Conservation (phyloP, 331 rosid species). For the Erythrophleum ivorense region DNA sequence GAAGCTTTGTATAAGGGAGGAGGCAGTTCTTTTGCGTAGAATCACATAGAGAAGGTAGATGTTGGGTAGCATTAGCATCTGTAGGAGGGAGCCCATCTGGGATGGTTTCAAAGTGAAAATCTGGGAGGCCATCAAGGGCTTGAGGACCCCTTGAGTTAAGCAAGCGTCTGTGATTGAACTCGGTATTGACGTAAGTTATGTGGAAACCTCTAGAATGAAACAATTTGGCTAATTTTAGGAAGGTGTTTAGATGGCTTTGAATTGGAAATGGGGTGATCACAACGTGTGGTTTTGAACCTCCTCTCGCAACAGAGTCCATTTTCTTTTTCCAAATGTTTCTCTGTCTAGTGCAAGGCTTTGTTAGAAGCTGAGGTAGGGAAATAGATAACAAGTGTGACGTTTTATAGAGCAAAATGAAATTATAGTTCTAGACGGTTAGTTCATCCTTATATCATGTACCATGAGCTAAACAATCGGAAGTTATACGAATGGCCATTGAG, state of each 20-base stretch:
- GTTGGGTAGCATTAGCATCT: background rate
- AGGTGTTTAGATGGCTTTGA: constrained; percentile 55
- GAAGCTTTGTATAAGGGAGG: background rate
- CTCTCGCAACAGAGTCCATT: background rate
- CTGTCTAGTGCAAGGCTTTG: background rate
- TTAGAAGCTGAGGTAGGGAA: background rate
- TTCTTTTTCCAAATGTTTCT: background rate
- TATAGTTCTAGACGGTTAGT: no score
- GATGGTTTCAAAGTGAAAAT: constrained; percentile 35
- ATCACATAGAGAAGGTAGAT: background rate
- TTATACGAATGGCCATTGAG: no score
- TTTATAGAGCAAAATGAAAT: no score
- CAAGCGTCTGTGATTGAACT: constrained; percentile 37
- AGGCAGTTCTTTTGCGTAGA: background rate
- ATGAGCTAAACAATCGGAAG: no score
- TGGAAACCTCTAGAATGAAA: constrained; percentile 46
- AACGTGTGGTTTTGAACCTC: background rate
- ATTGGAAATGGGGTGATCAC: background rate
- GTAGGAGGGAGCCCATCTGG: constrained; percentile 19
- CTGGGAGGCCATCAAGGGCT: constrained; percentile 18
- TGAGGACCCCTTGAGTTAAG: constrained; percentile 14
- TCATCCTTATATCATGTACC: no score
- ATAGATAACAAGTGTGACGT: background rate
- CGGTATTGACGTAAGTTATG: constrained; percentile 43
- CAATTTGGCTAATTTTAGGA: constrained; percentile 46